A percentile compares a stretch with the other conserved stretches of the same genome.
Evolutionary conservation across 2,329 filamentous ascomycete species (phyloP).

Genomic region (Lecanicillium sp.): DNA sequence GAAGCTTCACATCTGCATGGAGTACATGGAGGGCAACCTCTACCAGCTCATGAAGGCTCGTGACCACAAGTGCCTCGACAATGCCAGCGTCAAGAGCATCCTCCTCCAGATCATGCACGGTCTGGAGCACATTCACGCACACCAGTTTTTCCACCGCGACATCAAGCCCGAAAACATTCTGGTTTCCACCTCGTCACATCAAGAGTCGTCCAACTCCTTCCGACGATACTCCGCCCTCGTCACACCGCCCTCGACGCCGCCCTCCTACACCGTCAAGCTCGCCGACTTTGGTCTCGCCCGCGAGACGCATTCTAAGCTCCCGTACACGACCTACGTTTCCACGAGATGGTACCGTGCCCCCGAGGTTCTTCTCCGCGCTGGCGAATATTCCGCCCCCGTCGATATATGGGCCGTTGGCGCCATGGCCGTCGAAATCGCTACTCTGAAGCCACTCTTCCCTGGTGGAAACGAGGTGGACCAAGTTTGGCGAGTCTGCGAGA

Average conservation of each 20-base stretch:
- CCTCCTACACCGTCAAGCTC: conserved; percentile 94
- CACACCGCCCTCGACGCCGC: conserved; percentile 90
- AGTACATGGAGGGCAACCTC: conserved; percentile 98
- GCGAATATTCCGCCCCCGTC: conserved; percentile 94
- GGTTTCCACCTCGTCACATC: conserved; percentile 81
- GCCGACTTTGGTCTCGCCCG: conserved; percentile 97
- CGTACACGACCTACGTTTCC: conserved; percentile 97
- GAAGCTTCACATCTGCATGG: conserved; percentile 97
- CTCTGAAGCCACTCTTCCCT: conserved; percentile 91
- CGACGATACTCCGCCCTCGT: conserved; percentile 88
- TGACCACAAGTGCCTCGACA: conserved; percentile 90
- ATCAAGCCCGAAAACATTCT: conserved; percentile 99
- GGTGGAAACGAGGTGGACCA: conserved; percentile 98
- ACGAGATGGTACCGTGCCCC: conserved; percentile 97
- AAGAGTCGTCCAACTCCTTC: conserved; percentile 79
- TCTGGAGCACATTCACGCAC: conserved; percentile 93
- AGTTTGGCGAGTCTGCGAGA: conserved; percentile 97
- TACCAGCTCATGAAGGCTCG: conserved; percentile 99
- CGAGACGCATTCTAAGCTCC: conserved; percentile 92
- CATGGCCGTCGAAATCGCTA: conserved; percentile 97
- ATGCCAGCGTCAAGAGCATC: conserved; percentile 91
- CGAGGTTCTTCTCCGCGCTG: conserved; percentile 86
- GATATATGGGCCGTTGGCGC: conserved; percentile 98
- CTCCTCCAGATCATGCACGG: conserved; percentile 95
- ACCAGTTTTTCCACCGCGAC: conserved; percentile 97